A percentile compares a stretch with the other conserved stretches of the same genome.
phyloP scores from a whole-genome alignment of 805 yeast genomes.

The Saturnispora bothae region DNA sequence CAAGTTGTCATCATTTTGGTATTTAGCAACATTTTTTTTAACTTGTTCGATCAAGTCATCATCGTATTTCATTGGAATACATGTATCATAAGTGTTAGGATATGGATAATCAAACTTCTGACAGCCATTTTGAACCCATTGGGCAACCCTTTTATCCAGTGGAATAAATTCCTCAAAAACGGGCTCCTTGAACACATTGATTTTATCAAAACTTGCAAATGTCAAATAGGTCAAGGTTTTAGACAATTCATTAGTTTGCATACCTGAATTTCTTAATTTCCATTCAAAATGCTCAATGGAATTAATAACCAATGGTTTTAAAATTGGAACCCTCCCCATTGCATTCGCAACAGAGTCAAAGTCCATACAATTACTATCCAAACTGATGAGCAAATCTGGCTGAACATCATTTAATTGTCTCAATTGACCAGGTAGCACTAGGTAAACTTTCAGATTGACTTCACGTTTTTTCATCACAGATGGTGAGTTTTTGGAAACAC shows the following conservation, averaged over 20 bases:
- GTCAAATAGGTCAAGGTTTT: slow-evolving; percentile 16
- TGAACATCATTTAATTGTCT: slow-evolving; percentile 25
- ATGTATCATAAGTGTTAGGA: slow-evolving; percentile 12
- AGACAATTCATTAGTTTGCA: slow-evolving; percentile 10
- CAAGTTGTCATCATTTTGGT: slow-evolving; percentile 22
- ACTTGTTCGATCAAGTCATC: slow-evolving; percentile 11
- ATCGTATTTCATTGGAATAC: slow-evolving; percentile 8
- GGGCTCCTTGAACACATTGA: slow-evolving; percentile 5
- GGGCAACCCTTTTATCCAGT: slow-evolving; percentile 15
- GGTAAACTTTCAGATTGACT: slow-evolving; percentile 22
- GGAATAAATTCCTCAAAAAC: slow-evolving; percentile 12
- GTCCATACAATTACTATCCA: slow-evolving; percentile 30
- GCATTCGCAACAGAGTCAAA: slow-evolving; percentile 9
- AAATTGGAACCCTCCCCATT: slow-evolving; percentile 29
- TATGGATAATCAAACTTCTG: slow-evolving; percentile 15
- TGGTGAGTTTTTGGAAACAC: slow-evolving; percentile 21
- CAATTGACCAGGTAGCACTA: slow-evolving; percentile 38
- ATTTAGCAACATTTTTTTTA: slow-evolving; percentile 1
- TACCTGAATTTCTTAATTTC: slow-evolving; percentile 11
- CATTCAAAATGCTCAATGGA: slow-evolving; percentile 34
- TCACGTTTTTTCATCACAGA: slow-evolving; percentile 14
- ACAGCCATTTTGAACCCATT: slow-evolving; percentile 21
- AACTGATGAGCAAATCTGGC: slow-evolving; percentile 37
- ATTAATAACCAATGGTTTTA: slow-evolving; percentile 35
- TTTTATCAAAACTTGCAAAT: slow-evolving; percentile 13